Evolutionary conservation across 177 flowering plant genomes (phyloP).

Genomic region (Vitis hybrid): DNA sequence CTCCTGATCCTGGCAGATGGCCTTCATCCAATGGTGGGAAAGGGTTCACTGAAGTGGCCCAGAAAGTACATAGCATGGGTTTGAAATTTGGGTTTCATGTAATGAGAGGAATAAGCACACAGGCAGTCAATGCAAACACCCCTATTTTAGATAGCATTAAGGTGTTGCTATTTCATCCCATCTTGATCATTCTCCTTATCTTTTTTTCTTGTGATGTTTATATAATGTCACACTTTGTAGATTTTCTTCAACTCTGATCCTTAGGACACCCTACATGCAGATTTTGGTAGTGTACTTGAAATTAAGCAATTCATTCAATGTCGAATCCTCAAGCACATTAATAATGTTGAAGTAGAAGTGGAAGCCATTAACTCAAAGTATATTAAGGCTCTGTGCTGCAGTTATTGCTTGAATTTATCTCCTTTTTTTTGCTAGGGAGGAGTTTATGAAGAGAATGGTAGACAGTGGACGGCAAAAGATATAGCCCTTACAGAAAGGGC

Average conservation of each 20-base stretch:
- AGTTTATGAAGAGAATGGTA: constrained; percentile 62
- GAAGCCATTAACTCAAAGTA: too few relatives aligned
- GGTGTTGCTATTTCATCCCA: constrained; percentile 37
- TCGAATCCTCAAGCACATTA: too few relatives aligned
- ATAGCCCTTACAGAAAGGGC: constrained; percentile 65
- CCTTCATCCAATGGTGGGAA: constrained; percentile 78
- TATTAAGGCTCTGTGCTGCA: too few relatives aligned
- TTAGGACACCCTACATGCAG: too few relatives aligned
- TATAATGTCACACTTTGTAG: not conserved
- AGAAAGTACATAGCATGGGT: constrained; percentile 80
- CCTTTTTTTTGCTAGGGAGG: constrained; percentile 47
- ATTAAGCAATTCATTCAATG: too few relatives aligned
- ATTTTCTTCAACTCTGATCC: too few relatives aligned
- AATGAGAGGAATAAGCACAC: constrained; percentile 93
- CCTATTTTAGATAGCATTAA: constrained; percentile 63
- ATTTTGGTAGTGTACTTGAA: too few relatives aligned
- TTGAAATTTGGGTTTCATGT: constrained; percentile 97
- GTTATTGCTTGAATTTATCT: not conserved
- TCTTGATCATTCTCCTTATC: not conserved
- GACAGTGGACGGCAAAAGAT: constrained; percentile 73
- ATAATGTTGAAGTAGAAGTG: too few relatives aligned
- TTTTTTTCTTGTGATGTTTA: not conserved
- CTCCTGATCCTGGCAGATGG: constrained; percentile 87
- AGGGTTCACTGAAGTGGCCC: constrained; percentile 82
- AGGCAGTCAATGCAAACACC: constrained; percentile 84